These are phyloP conservation scores for Chaetomium strumarium DNA, from an alignment of 2,329 filamentous ascomycete species.

Conservation along the genomic window DNA sequence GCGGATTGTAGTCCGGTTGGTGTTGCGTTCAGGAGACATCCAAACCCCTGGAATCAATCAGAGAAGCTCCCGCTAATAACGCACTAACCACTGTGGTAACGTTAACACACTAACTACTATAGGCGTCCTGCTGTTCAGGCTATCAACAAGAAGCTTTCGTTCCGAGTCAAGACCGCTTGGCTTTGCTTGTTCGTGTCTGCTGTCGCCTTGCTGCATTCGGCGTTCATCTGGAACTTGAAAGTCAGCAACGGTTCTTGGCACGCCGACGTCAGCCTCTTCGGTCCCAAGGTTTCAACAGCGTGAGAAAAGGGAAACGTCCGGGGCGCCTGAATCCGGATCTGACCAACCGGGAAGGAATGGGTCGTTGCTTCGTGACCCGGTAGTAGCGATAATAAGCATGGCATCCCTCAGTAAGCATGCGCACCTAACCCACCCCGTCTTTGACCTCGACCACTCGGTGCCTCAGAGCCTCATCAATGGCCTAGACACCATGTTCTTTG, in stretches of 20 bases:
- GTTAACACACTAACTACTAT: no score
- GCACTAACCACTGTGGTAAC: no score
- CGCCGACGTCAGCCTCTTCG: conserved; percentile 8
- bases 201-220: no score
- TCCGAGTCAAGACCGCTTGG: background rate
- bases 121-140: background rate
- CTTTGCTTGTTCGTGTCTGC: background rate
- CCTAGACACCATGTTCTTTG: no score
- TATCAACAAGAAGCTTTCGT: conserved; percentile 3
- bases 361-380: background rate
- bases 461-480: background rate
- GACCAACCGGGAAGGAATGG: background rate
- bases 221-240: no score
- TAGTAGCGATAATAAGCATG: conserved; percentile 18
- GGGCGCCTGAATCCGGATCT: conserved; percentile 11
- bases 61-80: no score
- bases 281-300: background rate
- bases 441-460: background rate
- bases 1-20: no score
- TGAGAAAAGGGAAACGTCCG: background rate
- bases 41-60: no score
- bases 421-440: conserved; percentile 7
- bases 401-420: conserved; percentile 28
- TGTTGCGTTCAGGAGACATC: no score
- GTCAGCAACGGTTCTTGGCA: conserved; percentile 6